Base-by-base conservation (phyloP, 2,329 filamentous ascomycete genomes). In the Plenodomus lindquistii region DNA sequence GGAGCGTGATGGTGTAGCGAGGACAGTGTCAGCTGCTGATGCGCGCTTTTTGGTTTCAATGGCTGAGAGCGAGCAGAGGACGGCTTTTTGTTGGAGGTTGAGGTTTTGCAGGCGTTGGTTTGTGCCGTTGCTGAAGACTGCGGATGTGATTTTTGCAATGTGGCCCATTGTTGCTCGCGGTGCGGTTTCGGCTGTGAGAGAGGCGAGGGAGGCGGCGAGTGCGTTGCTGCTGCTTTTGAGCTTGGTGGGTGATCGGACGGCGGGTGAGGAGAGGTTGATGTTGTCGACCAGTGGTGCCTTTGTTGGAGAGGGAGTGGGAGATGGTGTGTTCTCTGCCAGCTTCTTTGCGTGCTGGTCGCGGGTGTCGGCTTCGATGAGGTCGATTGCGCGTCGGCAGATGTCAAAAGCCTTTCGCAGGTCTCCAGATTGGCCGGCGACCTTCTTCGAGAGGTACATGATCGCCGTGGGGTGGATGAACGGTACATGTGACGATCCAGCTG, bases 391-490 rank as follows among this genome's bases (percentile, higher is more conserved):
- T 39, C 91, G 87, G 71, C 93, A 91, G 50, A 99, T 90, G 71
- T 97, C 93, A 64, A 97, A 97, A 0, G 92, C 93, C 72, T 96
- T 96, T 52, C 94, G 89, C 40, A 99, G 74, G 71, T 99, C 94
- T 37, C 94, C 94, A 0, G 91, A 96, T 70, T 97, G 93, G 44
- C 88, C 91, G 3, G 94, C 88, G 15, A 99, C 90, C 71, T 97
- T 99, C 70, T 94, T 90, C 7, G 94, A 88, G 70, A 93, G 96
- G 37, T 99, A 85, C 65, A 95, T 90, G 60, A 99, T 91, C 16
- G 94, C 94, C 11, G 91, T 89, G 1, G 93, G 93, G 65, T 97
- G 93, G 50, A 99, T 84, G 65, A 97, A 96, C 0, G 94, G 94
- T 3, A 96, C 76, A 52, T 84, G 87, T 50, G 82, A 81, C 5